These are phyloP conservation scores for Filobasidium wieringae DNA, from an alignment of 768 basidiomycete species.

Conservation along the genomic window DNA sequence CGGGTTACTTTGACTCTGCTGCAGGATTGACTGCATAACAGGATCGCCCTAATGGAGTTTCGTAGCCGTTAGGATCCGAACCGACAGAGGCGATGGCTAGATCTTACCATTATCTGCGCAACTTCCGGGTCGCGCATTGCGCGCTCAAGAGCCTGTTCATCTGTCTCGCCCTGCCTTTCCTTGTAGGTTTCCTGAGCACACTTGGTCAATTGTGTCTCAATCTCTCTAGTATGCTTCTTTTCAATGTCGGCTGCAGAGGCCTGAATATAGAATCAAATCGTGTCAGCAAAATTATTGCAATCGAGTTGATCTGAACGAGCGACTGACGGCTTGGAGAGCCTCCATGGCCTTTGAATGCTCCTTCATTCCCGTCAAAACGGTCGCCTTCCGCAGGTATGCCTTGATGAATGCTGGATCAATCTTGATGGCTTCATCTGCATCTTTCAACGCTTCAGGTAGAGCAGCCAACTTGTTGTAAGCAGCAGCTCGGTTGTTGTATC, in stretches of 20 bases:
- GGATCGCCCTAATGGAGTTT: constrained; percentile 48
- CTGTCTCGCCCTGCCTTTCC: constrained; percentile 70
- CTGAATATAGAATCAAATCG: constrained; percentile 10
- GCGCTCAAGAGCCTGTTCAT: constrained; percentile 81
- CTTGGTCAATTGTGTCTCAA: constrained; percentile 67
- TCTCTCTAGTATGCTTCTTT: constrained; percentile 70
- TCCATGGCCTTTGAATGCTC: constrained; percentile 80
- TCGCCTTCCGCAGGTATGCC: constrained; percentile 86
- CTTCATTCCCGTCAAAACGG: constrained; percentile 76
- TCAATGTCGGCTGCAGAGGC: constrained; percentile 70
- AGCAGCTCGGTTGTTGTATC: constrained; percentile 96
- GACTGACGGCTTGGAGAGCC: constrained; percentile 51
- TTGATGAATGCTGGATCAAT: constrained; percentile 85
- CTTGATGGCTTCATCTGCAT: constrained; percentile 84
- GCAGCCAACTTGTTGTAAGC: constrained; percentile 92
- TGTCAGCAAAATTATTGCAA: not conserved
- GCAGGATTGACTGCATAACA: constrained; percentile 80
- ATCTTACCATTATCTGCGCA: constrained; percentile 38
- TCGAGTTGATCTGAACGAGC: not conserved
- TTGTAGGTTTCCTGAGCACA: constrained; percentile 63
- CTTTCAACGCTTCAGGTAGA: constrained; percentile 89
- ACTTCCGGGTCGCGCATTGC: constrained; percentile 98
- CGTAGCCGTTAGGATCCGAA: not conserved
- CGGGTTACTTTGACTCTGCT: constrained; percentile 85
- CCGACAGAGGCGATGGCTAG: not conserved